phyloP scores from a whole-genome alignment of 495 filamentous ascomycete species.

The Annulohypoxylon nitens region DNA sequence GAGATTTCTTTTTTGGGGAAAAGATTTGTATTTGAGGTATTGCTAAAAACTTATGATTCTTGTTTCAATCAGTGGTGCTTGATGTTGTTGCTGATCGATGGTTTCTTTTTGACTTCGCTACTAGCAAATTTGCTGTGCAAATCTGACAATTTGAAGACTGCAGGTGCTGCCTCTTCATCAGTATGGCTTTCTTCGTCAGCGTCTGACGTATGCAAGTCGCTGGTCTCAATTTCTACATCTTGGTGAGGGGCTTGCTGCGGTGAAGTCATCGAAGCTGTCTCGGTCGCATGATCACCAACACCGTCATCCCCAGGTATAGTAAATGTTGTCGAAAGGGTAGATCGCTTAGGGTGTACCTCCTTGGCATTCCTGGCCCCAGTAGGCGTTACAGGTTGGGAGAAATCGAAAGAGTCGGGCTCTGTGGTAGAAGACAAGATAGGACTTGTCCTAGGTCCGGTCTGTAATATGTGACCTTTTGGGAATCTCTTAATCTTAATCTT shows the following conservation, averaged over 20 bases:
- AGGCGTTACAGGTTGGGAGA: conserved; percentile 52
- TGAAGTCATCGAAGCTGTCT: conserved; percentile 44
- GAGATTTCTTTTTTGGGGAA: too few species aligned
- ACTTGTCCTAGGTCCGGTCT: conserved; percentile 39
- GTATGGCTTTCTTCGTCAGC: conserved; percentile 49
- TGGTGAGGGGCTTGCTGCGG: conserved; percentile 24
- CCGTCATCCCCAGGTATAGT: conserved; percentile 4
- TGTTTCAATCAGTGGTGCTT: neutral
- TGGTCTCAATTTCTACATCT: conserved; percentile 42
- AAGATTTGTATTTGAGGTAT: too few species aligned
- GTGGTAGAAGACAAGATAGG: conserved; percentile 36
- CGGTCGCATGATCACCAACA: conserved; percentile 9
- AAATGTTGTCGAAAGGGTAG: conserved; percentile 19
- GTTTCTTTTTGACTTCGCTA: neutral
- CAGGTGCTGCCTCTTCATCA: conserved; percentile 38
- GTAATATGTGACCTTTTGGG: conserved; percentile 45
- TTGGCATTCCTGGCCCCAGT: conserved; percentile 11
- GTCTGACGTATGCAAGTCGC: conserved; percentile 49
- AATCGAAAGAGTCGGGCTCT: conserved; percentile 50
- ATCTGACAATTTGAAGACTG: neutral
- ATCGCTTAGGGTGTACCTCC: conserved; percentile 6
- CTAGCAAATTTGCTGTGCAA: neutral
- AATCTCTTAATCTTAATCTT: conserved; percentile 51
- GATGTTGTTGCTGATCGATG: neutral
- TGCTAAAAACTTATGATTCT: too few species aligned